A percentile compares a stretch with the other conserved stretches of the same genome.
Conservation (phyloP, 1,284 basidiomycete species). For the Mrakiaceae sp. region DNA sequence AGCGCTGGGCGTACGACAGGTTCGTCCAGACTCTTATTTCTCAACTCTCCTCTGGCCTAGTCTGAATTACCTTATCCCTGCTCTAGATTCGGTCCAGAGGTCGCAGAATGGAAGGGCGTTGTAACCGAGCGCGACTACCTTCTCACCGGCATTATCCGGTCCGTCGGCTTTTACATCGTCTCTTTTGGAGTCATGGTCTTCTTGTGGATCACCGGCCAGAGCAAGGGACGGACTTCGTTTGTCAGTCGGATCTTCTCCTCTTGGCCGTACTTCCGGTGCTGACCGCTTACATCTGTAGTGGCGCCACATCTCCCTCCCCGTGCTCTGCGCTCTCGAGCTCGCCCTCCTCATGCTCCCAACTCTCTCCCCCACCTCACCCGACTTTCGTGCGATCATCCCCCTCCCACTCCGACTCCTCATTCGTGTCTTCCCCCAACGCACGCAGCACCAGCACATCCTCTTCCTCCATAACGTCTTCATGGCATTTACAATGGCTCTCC, state of each 20-base stretch:
- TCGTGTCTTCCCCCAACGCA: constrained; percentile 49
- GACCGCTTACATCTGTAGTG: constrained; percentile 23
- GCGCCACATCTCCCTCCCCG: constrained; percentile 19
- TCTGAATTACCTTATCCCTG: neutral
- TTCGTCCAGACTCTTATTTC: neutral
- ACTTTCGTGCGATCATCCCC: constrained; percentile 11
- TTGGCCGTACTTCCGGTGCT: neutral
- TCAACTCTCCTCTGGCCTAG: neutral
- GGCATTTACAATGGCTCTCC: constrained; percentile 56
- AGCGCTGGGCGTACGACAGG: constrained; percentile 23
- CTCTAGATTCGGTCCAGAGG: constrained; percentile 19
- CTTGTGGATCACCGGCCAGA: constrained; percentile 4
- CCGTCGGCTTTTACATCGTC: constrained; percentile 19
- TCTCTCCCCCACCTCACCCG: constrained; percentile 18
- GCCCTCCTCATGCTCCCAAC: constrained; percentile 10
- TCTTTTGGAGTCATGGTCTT: constrained; percentile 13
- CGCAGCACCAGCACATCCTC: constrained; percentile 57
- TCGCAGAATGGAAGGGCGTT: constrained; percentile 17
- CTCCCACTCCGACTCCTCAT: constrained; percentile 36
- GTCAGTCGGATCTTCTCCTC: neutral
- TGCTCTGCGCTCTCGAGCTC: constrained; percentile 13
- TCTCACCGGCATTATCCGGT: constrained; percentile 14
- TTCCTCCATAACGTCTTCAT: constrained; percentile 67
- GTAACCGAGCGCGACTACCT: constrained; percentile 20
- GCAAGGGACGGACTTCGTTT: neutral